These are phyloP conservation scores for Vaccinium vitisidaea DNA, from an alignment of 148 eudicot species.

Conservation along the genomic window DNA sequence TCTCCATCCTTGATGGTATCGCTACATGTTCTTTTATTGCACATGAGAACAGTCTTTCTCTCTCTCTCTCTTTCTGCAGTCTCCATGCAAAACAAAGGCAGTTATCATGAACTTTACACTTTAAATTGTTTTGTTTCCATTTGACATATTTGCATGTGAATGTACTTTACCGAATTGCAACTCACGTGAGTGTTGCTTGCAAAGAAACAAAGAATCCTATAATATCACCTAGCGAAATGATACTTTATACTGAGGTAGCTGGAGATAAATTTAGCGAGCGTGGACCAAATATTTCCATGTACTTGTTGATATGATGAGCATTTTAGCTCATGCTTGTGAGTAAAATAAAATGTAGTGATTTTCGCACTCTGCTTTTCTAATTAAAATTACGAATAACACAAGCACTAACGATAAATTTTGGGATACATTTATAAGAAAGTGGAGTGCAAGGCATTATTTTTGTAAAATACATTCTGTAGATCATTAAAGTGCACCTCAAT, in stretches of 20 bases:
- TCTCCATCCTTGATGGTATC: too few relatives aligned
- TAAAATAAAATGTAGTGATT: neutral
- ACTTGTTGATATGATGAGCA: neutral
- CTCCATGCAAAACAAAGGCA: conserved; percentile 24
- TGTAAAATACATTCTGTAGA: neutral
- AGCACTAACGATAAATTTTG: too few relatives aligned
- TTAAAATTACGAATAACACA: too few relatives aligned
- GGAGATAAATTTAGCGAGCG: neutral
- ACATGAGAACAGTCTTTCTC: conserved; percentile 2
- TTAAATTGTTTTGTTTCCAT: conserved; percentile 36
- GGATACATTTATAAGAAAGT: too few relatives aligned
- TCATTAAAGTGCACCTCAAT: neutral
- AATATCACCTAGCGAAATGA: conserved; percentile 5
- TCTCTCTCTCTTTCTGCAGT: neutral
- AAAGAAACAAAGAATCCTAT: conserved; percentile 27
- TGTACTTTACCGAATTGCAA: conserved; percentile 55
- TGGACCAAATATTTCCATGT: neutral
- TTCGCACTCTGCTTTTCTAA: too few relatives aligned
- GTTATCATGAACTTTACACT: conserved; percentile 40
- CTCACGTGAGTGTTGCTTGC: conserved; percentile 50
- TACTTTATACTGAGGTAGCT: neutral
- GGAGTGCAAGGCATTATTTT: too few relatives aligned
- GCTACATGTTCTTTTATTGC: neutral
- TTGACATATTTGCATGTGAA: conserved; percentile 51
- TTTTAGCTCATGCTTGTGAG: neutral